Evolutionary conservation across 2,329 filamentous ascomycete genomes (phyloP).

Genomic region (Westerdykella ornata): DNA sequence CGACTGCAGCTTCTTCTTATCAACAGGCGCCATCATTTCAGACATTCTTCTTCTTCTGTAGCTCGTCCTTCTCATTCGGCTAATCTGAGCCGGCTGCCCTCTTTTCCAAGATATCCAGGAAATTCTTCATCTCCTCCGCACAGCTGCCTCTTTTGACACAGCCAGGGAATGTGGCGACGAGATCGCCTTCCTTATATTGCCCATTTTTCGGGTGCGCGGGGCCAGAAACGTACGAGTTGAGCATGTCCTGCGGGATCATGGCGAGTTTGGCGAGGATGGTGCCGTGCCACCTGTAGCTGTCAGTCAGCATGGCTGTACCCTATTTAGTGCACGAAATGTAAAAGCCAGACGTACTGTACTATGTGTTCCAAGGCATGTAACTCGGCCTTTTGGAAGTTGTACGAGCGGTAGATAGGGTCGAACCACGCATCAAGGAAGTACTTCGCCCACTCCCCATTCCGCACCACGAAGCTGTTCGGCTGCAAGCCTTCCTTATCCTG

Average conservation of each 20-base stretch:
- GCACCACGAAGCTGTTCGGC: constrained; percentile 69
- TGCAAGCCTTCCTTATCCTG: constrained; percentile 78
- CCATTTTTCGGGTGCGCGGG: constrained; percentile 38
- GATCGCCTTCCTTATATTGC: constrained; percentile 74
- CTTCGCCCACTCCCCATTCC: constrained; percentile 81
- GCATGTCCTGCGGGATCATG: constrained; percentile 73
- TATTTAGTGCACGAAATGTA: constrained; percentile 3
- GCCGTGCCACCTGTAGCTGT: constrained; percentile 77
- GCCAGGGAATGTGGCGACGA: constrained; percentile 70
- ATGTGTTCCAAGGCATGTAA: constrained; percentile 70
- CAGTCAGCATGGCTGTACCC: not conserved
- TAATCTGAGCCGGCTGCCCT: constrained; percentile 8
- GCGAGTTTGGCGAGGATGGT: constrained; percentile 87
- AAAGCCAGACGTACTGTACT: constrained; percentile 41
- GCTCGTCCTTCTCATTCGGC: not conserved
- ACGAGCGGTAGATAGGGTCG: constrained; percentile 84
- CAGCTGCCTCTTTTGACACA: constrained; percentile 62
- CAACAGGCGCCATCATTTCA: too few relatives aligned
- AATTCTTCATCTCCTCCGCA: constrained; percentile 61
- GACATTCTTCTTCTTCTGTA: not conserved
- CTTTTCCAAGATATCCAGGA: constrained; percentile 32
- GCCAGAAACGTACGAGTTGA: constrained; percentile 68
- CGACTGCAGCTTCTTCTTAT: too few relatives aligned
- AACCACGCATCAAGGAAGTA: constrained; percentile 96
- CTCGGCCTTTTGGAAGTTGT: constrained; percentile 96